phyloP scores from a whole-genome alignment of 371 early-diverging fungal genomes.

The Haplosporangium sp. region DNA sequence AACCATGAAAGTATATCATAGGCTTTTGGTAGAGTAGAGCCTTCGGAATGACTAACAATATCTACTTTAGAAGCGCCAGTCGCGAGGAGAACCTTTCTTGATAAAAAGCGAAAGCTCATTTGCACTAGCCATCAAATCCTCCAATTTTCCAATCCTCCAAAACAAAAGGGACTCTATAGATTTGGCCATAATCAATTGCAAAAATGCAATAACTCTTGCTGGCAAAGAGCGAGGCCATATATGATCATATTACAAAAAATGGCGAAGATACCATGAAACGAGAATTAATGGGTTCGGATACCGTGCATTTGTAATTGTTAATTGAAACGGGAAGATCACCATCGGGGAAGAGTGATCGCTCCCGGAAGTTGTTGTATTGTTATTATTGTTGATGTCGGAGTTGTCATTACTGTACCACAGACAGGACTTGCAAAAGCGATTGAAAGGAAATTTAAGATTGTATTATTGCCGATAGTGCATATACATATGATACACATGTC shows the following conservation, averaged over 20 bases:
- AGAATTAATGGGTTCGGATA: conserved; percentile 26
- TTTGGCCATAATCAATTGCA: conserved; percentile 19
- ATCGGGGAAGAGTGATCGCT: too few species aligned
- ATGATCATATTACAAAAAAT: conserved; percentile 6
- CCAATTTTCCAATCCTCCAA: not conserved
- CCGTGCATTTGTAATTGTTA: conserved; percentile 21
- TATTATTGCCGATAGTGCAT: too few species aligned
- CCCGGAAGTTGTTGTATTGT: too few species aligned
- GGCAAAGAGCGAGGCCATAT: conserved; percentile 15
- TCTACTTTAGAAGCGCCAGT: conserved; percentile 30
- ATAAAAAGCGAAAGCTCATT: conserved; percentile 24
- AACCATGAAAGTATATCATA: not conserved
- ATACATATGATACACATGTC: too few species aligned
- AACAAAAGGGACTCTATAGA: not conserved
- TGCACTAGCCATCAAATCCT: conserved; percentile 16
- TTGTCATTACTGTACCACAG: too few species aligned
- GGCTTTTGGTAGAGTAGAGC: not conserved
- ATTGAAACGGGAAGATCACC: too few species aligned
- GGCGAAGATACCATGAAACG: conserved; percentile 18
- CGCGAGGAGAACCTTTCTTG: conserved; percentile 18
- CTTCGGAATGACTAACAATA: conserved; percentile 21
- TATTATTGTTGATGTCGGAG: too few species aligned
- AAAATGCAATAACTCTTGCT: conserved; percentile 28
- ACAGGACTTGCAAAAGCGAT: too few species aligned
- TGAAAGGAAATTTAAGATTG: too few species aligned